These are phyloP conservation scores for Pythium oligandrum DNA, from an alignment of 352 stramenopile species.

Conservation along the genomic window DNA sequence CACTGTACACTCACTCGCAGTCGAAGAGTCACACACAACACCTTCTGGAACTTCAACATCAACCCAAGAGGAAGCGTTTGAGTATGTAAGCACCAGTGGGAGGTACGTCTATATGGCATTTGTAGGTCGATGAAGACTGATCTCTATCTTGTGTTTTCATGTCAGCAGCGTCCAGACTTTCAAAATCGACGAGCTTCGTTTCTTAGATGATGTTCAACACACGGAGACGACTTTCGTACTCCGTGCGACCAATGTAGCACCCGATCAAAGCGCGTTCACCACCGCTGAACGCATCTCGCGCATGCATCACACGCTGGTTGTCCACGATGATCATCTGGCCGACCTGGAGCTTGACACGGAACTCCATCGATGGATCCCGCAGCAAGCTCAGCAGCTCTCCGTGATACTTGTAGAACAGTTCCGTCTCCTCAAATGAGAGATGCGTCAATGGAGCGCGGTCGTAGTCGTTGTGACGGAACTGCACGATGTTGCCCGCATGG, in stretches of 20 bases:
- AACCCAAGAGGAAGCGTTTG: too few species aligned
- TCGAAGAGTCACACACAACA: too few species aligned
- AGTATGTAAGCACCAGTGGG: too few species aligned
- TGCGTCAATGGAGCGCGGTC: slow-evolving; percentile 81
- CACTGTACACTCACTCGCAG: too few species aligned
- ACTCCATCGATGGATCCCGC: slow-evolving; percentile 57
- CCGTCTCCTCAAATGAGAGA: slow-evolving; percentile 64
- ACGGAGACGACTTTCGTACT: slow-evolving; percentile 83
- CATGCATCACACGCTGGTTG: slow-evolving; percentile 86
- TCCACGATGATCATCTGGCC: slow-evolving; percentile 85
- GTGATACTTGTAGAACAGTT: slow-evolving; percentile 71
- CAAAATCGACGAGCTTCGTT: too few species aligned
- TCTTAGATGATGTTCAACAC: slow-evolving; percentile 77
- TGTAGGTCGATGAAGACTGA: too few species aligned
- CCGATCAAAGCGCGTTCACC: slow-evolving; percentile 77
- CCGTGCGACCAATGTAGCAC: slow-evolving; percentile 84
- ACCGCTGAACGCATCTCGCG: slow-evolving; percentile 70
- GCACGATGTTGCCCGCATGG: slow-evolving; percentile 59
- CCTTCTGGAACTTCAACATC: too few species aligned
- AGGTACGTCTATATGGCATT: too few species aligned
- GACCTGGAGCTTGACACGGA: slow-evolving; percentile 55
- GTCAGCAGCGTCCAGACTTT: too few species aligned
- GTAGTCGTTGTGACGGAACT: slow-evolving; percentile 89
- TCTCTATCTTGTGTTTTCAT: too few species aligned
- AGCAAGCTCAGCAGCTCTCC: slow-evolving; percentile 62